Conservation (phyloP, 805 yeast genomes). For the Saccharomycopsis fodiens region DNA sequence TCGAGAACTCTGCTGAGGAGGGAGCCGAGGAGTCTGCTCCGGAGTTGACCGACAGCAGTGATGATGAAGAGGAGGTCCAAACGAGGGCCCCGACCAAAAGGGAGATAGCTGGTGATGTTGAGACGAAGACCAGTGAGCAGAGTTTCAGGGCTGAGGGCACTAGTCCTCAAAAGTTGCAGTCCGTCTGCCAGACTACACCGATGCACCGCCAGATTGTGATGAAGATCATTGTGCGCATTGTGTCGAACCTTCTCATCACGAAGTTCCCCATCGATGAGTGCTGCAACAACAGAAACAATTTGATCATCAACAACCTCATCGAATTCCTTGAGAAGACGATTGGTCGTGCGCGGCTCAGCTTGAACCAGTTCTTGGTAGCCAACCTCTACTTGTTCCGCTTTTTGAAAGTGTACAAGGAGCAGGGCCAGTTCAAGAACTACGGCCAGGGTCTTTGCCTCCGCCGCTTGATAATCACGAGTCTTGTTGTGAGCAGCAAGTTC, state of each 20-base stretch:
- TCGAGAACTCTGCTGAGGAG: too few species aligned
- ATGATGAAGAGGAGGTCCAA: neutral
- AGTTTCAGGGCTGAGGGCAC: neutral
- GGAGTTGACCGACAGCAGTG: slow-evolving; percentile 13
- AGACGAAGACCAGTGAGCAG: neutral
- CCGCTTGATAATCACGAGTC: slow-evolving; percentile 16
- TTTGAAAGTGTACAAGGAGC: slow-evolving; percentile 1
- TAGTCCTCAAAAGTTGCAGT: neutral
- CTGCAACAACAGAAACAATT: slow-evolving; percentile 18
- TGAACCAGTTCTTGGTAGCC: slow-evolving; percentile 15
- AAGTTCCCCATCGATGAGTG: slow-evolving; percentile 21
- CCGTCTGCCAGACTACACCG: slow-evolving; percentile 3
- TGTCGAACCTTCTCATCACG: slow-evolving; percentile 16
- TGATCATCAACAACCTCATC: slow-evolving; percentile 18
- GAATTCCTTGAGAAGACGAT: slow-evolving; percentile 14
- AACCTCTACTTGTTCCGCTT: slow-evolving; percentile 13
- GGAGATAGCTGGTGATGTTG: neutral
- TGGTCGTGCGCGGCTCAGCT: slow-evolving; percentile 7
- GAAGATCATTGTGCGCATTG: slow-evolving; percentile 14
- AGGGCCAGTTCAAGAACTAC: slow-evolving; percentile 3
- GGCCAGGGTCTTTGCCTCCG: slow-evolving; percentile 14
- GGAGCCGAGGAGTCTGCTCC: slow-evolving; percentile 2
- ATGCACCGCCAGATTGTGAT: slow-evolving; percentile 11
- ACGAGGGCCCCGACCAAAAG: neutral
- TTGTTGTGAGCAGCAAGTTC: slow-evolving; percentile 2